These are phyloP conservation scores for Globisporangium abappressorium DNA, from an alignment of 352 stramenopile species.

Conservation along the genomic window DNA sequence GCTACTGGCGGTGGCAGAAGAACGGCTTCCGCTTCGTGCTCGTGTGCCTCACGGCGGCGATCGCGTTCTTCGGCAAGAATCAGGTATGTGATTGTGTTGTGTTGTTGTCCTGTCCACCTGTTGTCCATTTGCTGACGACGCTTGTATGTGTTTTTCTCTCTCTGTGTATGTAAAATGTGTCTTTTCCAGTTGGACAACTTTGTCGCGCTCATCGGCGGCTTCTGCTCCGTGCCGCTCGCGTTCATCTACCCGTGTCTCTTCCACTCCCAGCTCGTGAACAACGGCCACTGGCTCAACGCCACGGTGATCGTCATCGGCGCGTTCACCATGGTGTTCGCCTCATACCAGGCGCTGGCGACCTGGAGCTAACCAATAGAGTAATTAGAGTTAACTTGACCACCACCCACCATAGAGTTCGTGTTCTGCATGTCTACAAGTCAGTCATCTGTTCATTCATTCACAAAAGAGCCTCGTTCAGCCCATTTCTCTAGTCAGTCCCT, in stretches of 20 bases:
- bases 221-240: conserved; percentile 67
- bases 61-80: conserved; percentile 63
- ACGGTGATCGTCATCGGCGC: conserved; percentile 42
- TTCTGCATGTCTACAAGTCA: conserved; percentile 4
- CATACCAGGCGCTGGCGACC: conserved; percentile 49
- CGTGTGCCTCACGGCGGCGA: conserved; percentile 57
- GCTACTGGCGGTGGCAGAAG: conserved; percentile 68
- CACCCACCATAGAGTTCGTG: conserved; percentile 14
- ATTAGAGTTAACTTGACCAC: background rate
- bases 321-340: conserved; percentile 64
- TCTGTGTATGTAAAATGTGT: background rate
- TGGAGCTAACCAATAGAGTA: conserved; percentile 27
- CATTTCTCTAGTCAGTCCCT: conserved; percentile 14
- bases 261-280: conserved; percentile 49
- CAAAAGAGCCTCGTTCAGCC: conserved; percentile 2
- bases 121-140: conserved; percentile 3
- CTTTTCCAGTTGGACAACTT: conserved; percentile 50
- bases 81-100: conserved; percentile 21
- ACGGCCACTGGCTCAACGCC: conserved; percentile 41
- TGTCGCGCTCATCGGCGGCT: conserved; percentile 66
- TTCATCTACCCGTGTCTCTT: conserved; percentile 77
- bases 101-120: background rate
- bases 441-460: background rate
- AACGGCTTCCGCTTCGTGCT: conserved; percentile 62
- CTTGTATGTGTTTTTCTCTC: background rate